Evolutionary conservation across 768 basidiomycete species (phyloP).

Genomic region (Leccinum obscurum): DNA sequence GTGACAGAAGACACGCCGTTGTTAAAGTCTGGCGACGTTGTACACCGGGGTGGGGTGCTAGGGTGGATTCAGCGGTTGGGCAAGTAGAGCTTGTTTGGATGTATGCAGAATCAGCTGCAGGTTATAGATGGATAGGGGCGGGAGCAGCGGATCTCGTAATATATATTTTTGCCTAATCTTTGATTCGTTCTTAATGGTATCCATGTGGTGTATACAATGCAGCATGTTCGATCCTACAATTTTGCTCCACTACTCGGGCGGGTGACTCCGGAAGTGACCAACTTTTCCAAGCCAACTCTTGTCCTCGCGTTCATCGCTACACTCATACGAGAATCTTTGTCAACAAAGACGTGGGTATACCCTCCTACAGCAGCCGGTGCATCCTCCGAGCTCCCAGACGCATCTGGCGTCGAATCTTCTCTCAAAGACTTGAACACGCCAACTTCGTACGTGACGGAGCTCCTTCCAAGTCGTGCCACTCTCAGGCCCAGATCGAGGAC

Average conservation of each 20-base stretch:
- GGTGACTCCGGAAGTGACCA: neutral
- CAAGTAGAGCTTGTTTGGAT: slow-evolving; percentile 5
- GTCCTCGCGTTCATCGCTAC: slow-evolving; percentile 42
- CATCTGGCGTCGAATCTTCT: slow-evolving; percentile 1
- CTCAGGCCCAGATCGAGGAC: slow-evolving; percentile 69
- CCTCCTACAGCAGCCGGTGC: slow-evolving; percentile 46
- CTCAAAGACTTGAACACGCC: slow-evolving; percentile 59
- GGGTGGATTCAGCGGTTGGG: slow-evolving; percentile 26
- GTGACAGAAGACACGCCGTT: slow-evolving; percentile 23
- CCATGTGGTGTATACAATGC: neutral
- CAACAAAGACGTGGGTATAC: slow-evolving; percentile 87
- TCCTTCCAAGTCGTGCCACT: slow-evolving; percentile 65
- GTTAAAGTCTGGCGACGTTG: slow-evolving; percentile 23
- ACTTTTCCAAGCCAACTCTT: slow-evolving; percentile 44
- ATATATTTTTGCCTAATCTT: slow-evolving; percentile 2
- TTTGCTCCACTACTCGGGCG: slow-evolving; percentile 5
- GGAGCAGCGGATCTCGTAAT: neutral
- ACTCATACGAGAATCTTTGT: slow-evolving; percentile 57
- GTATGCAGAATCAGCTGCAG: neutral
- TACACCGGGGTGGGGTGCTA: slow-evolving; percentile 22
- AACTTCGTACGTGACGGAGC: slow-evolving; percentile 79
- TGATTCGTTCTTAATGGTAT: neutral
- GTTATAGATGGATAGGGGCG: neutral
- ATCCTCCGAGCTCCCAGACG: slow-evolving; percentile 14
- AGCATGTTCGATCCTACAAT: slow-evolving; percentile 14